A percentile compares a stretch with the other conserved stretches of the same genome.
phyloP scores from a whole-genome alignment of 345 rosid genomes.

The Populus davidiana region DNA sequence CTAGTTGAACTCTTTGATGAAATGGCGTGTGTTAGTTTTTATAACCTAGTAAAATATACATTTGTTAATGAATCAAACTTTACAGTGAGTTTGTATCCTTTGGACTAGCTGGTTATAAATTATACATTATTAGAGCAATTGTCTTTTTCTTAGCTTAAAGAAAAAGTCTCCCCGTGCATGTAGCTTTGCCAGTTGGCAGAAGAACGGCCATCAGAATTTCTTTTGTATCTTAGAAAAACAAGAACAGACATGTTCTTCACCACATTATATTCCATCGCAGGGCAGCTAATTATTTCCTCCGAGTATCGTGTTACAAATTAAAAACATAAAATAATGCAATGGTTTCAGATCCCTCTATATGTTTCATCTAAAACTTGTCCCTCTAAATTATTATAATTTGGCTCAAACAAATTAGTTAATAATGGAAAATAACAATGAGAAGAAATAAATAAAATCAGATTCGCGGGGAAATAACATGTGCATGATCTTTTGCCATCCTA shows the following conservation, averaged over 20 bases:
- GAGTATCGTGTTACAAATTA: neutral
- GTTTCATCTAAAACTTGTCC: neutral
- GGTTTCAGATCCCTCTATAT: neutral
- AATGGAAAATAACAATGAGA: too few species aligned
- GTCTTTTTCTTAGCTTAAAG: neutral
- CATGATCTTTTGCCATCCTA: neutral
- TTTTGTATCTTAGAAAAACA: too few species aligned
- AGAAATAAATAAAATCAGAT: too few species aligned
- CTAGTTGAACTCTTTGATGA: neutral
- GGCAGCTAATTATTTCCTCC: constrained; percentile 9
- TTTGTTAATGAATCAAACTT: neutral
- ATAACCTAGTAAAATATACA: neutral
- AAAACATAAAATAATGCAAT: neutral
- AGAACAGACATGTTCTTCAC: constrained; percentile 9
- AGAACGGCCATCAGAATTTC: neutral
- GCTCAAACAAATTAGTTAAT: too few species aligned
- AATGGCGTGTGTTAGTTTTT: neutral
- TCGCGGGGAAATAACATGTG: neutral
- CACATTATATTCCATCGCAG: neutral
- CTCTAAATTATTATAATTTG: too few species aligned
- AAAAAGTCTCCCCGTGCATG: neutral
- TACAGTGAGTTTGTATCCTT: neutral
- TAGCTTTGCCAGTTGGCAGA: constrained; percentile 10
- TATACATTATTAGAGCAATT: too few species aligned
- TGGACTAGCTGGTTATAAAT: neutral